These are phyloP conservation scores for Allium fistulosum DNA, from an alignment of 106 monocot genomes.

Conservation along the genomic window DNA sequence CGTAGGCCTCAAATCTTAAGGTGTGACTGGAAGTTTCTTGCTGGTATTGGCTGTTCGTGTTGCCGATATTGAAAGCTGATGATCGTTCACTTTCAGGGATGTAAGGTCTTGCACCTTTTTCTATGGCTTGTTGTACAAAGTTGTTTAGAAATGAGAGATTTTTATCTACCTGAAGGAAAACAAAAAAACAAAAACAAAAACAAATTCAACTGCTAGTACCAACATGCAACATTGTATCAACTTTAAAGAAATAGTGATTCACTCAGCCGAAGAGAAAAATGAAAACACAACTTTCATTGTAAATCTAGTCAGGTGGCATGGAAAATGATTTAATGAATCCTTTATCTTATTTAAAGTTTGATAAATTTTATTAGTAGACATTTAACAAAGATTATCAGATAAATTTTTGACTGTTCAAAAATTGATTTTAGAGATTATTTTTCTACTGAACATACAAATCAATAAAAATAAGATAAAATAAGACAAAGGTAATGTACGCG, in stretches of 20 bases:
- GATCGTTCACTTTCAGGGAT: constrained; percentile 69
- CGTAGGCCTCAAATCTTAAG: constrained; percentile 88
- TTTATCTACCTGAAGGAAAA: constrained; percentile 58
- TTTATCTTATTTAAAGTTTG: background rate
- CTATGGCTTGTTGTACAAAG: constrained; percentile 65
- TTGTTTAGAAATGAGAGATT: constrained; percentile 59
- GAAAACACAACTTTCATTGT: background rate
- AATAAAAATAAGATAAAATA: too few species aligned
- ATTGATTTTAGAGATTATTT: background rate
- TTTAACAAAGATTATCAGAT: background rate
- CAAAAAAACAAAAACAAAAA: background rate
- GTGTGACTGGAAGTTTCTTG: constrained; percentile 52
- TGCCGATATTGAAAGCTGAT: constrained; percentile 27
- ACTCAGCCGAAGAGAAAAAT: background rate
- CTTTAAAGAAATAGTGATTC: too few species aligned
- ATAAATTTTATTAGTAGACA: background rate
- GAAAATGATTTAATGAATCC: background rate
- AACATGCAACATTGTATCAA: background rate
- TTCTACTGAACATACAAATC: background rate
- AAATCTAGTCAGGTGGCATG: too few species aligned
- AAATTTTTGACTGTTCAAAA: background rate
- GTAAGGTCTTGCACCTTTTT: constrained; percentile 82
- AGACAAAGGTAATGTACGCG: too few species aligned
- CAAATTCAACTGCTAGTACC: background rate
- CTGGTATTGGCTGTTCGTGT: constrained; percentile 39